Conservation (phyloP, 192 early-diverging fungal species). For the Coemansia sp. region DNA sequence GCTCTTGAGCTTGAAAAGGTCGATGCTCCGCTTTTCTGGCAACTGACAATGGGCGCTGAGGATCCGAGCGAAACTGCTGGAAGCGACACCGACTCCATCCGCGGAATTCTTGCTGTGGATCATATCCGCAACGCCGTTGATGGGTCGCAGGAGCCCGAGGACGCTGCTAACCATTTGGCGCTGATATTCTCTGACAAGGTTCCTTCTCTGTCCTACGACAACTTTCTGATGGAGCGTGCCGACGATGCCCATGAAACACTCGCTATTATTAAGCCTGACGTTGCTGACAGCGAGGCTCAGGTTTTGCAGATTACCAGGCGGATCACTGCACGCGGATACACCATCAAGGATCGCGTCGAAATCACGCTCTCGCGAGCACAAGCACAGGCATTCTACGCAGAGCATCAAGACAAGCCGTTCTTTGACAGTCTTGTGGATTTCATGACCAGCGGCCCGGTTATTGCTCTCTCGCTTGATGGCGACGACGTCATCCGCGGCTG, state of each 20-base stretch:
- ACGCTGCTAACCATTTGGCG: slow-evolving; percentile 51
- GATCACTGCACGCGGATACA: slow-evolving; percentile 45
- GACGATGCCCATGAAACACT: slow-evolving; percentile 53
- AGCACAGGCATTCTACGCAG: slow-evolving; percentile 49
- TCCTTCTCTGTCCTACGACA: slow-evolving; percentile 39
- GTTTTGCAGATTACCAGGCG: slow-evolving; percentile 43
- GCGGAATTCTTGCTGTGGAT: slow-evolving; percentile 59
- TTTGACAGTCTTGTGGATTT: slow-evolving; percentile 49
- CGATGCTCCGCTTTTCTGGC: slow-evolving; percentile 56
- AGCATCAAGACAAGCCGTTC: slow-evolving; percentile 41
- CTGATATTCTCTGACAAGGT: slow-evolving; percentile 54
- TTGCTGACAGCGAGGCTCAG: slow-evolving; percentile 20
- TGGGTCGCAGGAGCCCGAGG: slow-evolving; percentile 53
- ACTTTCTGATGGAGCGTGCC: slow-evolving; percentile 51
- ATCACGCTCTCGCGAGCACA: slow-evolving; percentile 41
- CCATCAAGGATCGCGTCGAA: slow-evolving; percentile 44
- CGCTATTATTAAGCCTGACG: slow-evolving; percentile 61
- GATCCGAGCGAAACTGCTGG: slow-evolving; percentile 36
- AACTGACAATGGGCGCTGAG: slow-evolving; percentile 57
- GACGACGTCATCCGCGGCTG: slow-evolving; percentile 56
- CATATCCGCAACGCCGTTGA: slow-evolving; percentile 59
- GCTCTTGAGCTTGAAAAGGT: slow-evolving; percentile 59
- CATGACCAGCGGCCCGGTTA: slow-evolving; percentile 57
- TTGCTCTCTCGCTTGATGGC: slow-evolving; percentile 53
- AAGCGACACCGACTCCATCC: slow-evolving; percentile 53